Evolutionary conservation across 108 stramenopile species (phyloP), one percentile per base, ranked within the genome.

Genomic region (Fragilaria radians): DNA sequence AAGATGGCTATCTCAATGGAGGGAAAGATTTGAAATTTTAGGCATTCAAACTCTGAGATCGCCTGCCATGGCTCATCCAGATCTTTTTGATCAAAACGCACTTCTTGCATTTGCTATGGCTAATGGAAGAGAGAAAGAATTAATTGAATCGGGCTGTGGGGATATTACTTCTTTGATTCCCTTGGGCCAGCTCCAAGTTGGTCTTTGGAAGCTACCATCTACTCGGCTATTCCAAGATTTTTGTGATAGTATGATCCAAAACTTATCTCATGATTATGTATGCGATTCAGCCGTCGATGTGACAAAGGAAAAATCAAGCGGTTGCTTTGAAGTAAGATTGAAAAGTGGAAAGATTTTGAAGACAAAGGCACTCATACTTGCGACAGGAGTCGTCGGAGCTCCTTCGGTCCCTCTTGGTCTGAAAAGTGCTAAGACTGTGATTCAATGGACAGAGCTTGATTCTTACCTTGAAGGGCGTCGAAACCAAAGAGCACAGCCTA

Each of bases 131-230:
- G 57, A 71, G 32, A 58, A 77, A 24, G 86, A 88, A 59, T 64
- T 88, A 24, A 32, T 62, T 9, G 81, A 78, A 51, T 59, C 58
- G 21, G 80, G 76, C 28, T 79, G 76, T 34, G 28, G 50, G 3
- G 61, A 73, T 34, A 53, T 66, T n/a, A 71, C 69, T 14, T 49
- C 58, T n/a, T 32, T 83, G 47, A 21, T 46, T n/a, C 56, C 68
- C 3, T 51, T 81, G 21, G 76, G 73, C 24, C 63, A 82, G 62
- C 47, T 77, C 1, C 81, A 88, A 22, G 70, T 72, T 14, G 86
- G 83, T 2, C 56, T 88, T 19, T 84, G 82, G 83, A 79, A 81
- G 23, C 68, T 88, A 0, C 86, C 86, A 4, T 78, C 79, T 0
- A 68, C 83, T 4, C 9, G 11, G 9, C 60, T 88, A 0, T 88